phyloP scores from a whole-genome alignment of 805 yeast genomes.

The Kodamaea laetipori region DNA sequence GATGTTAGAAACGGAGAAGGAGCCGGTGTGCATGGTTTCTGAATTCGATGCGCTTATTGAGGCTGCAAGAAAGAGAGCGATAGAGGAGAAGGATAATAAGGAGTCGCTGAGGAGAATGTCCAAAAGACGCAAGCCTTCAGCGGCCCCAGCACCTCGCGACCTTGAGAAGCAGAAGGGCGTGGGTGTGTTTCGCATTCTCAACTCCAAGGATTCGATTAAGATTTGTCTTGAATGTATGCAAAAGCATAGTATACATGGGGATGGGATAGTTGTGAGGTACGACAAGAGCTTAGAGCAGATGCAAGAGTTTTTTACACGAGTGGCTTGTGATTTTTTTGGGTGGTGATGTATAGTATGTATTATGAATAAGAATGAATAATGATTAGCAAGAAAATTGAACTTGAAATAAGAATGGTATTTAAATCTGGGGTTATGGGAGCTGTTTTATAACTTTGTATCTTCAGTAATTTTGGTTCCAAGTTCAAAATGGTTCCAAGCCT shows the following conservation, averaged over 20 bases:
- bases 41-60: slow-evolving; percentile 12
- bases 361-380: background rate
- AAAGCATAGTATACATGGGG: slow-evolving; percentile 21
- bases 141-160: background rate
- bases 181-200: slow-evolving; percentile 18
- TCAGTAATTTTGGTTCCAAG: too few species aligned
- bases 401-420: too few species aligned
- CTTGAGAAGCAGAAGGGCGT: slow-evolving; percentile 4
- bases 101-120: background rate
- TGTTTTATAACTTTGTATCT: too few species aligned
- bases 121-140: slow-evolving; percentile 8
- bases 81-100: slow-evolving; percentile 1
- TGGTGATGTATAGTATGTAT: slow-evolving; percentile 6
- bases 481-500: too few species aligned
- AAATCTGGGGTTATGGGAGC: too few species aligned
- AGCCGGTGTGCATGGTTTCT: slow-evolving; percentile 6
- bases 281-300: slow-evolving; percentile 11
- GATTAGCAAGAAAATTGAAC: too few species aligned
- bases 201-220: slow-evolving; percentile 25
- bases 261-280: slow-evolving; percentile 5
- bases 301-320: slow-evolving; percentile 7
- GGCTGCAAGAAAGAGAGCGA: slow-evolving; percentile 13
- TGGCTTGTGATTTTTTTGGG: background rate
- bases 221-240: slow-evolving; percentile 36
- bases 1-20: background rate